Evolutionary conservation across 164 flowering plant genomes (phyloP).

Genomic region (Magnolia officinalis): DNA sequence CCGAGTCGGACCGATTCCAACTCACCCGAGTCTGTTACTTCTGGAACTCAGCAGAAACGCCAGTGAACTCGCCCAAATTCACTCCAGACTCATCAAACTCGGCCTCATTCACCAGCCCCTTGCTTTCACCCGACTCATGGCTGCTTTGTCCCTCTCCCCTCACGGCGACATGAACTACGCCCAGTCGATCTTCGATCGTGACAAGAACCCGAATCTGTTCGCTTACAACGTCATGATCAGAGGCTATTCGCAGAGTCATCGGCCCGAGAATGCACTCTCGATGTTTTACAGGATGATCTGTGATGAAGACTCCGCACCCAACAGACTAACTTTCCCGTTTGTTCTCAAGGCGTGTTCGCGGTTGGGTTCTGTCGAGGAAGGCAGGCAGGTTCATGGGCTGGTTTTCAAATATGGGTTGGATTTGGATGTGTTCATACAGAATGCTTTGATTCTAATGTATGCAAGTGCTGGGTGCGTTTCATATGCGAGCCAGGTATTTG

Average conservation of each 20-base stretch:
- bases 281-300: constrained; percentile 32
- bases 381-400: constrained; percentile 35
- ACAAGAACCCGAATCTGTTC: constrained; percentile 26
- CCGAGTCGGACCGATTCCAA: neutral
- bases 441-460: constrained; percentile 30
- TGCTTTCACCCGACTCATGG: constrained; percentile 28
- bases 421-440: constrained; percentile 31
- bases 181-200: constrained; percentile 25
- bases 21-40: neutral
- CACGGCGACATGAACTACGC: constrained; percentile 23
- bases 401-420: constrained; percentile 23
- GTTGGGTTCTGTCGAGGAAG: constrained; percentile 17
- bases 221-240: constrained; percentile 35
- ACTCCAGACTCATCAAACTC: constrained; percentile 28
- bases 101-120: constrained; percentile 24
- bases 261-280: constrained; percentile 23
- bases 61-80: constrained; percentile 29
- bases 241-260: constrained; percentile 30
- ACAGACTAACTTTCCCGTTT: constrained; percentile 33
- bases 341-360: constrained; percentile 33
- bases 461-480: constrained; percentile 17
- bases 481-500: constrained; percentile 34
- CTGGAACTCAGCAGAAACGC: constrained; percentile 3
- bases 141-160: constrained; percentile 12
- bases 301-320: constrained; percentile 17